Evolutionary conservation across 345 rosid genomes (phyloP), one percentile per base, ranked within the genome.

Genomic region (Linum tenue): DNA sequence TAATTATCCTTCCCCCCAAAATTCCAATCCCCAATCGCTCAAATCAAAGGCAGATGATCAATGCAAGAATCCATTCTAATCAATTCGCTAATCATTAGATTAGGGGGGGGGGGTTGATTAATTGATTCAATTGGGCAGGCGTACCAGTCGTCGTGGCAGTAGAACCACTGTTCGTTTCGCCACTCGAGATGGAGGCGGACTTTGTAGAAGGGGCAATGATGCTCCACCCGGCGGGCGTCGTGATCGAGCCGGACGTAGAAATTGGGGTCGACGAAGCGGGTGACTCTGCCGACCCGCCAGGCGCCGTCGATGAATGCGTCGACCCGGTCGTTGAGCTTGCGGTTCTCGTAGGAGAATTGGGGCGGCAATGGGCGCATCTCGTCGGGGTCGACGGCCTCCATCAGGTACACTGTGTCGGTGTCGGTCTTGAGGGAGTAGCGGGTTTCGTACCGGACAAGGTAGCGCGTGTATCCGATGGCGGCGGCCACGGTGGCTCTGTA

Each of bases 311-410:
- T 41, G 31, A 56, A 78, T 56, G 74, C 77, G n/a, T 78, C 79
- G 17, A 78, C 75, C 37, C 62, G 59, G 10, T 71, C 72, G 14
- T 67, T 35, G 3, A 67, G 64, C 15, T n/a, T 43, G 37, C 67
- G 58, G 39, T 50, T 36, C 6, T 31, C 0, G 70, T 14, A 2
- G n/a, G 63, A 55, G 44, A 44, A 6, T n/a, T 5, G 2, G 2
- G 78, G 78, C 2, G 72, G 72, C 43, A 7, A 39, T n/a, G 78
- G 78, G 69, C 75, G 64, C 59, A 75, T 31, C n/a, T 71, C 75
- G 7, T 70, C 71, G 37, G 70, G 53, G 38, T 71, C 69, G 11
- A 75, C 75, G 3, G 41, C 15, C 61, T 75, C 75, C 0, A 42
- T 56, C 0, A 71, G 69, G 36, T 36, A 35, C 53, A 75, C 56